phyloP scores from a whole-genome alignment of 1,139 yeast genomes.

The Wickerhamomyces sp. region DNA sequence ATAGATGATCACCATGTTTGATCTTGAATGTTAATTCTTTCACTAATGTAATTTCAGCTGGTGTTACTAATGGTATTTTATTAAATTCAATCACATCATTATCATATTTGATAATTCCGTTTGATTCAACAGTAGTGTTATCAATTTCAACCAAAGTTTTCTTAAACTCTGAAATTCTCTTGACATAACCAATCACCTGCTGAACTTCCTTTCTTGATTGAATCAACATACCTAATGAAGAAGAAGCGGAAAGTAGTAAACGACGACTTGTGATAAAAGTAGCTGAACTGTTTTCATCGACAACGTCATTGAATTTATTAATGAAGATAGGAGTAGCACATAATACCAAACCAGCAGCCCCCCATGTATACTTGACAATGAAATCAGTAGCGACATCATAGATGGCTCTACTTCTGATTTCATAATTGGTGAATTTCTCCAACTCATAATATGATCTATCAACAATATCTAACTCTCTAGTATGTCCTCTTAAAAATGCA shows the following conservation, averaged over 20 bases:
- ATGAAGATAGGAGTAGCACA: conserved; percentile 90
- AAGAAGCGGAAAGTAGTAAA: conserved; percentile 77
- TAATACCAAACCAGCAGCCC: conserved; percentile 85
- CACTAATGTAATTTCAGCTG: conserved; percentile 74
- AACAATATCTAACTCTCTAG: conserved; percentile 69
- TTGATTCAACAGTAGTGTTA: conserved; percentile 17
- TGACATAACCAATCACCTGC: conserved; percentile 80
- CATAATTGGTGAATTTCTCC: conserved; percentile 74
- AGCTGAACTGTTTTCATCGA: conserved; percentile 49
- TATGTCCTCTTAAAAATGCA: conserved; percentile 80
- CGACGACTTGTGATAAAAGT: conserved; percentile 90
- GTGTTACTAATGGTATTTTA: conserved; percentile 76
- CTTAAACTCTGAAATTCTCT: conserved; percentile 70
- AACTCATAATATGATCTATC: conserved; percentile 81
- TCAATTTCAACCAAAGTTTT: conserved; percentile 56
- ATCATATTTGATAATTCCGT: conserved; percentile 35
- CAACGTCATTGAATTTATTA: conserved; percentile 48
- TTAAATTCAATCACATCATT: conserved; percentile 67
- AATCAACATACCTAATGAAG: conserved; percentile 82
- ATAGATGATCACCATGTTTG: conserved; percentile 76
- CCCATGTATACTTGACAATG: conserved; percentile 90
- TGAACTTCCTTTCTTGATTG: conserved; percentile 82
- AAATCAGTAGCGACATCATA: conserved; percentile 79
- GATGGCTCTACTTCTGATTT: conserved; percentile 68
- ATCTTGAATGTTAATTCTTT: conserved; percentile 64